A percentile compares a stretch with the other conserved stretches of the same genome.
Conservation (phyloP, 2,329 filamentous ascomycete genomes). For the Nemania abortiva region DNA sequence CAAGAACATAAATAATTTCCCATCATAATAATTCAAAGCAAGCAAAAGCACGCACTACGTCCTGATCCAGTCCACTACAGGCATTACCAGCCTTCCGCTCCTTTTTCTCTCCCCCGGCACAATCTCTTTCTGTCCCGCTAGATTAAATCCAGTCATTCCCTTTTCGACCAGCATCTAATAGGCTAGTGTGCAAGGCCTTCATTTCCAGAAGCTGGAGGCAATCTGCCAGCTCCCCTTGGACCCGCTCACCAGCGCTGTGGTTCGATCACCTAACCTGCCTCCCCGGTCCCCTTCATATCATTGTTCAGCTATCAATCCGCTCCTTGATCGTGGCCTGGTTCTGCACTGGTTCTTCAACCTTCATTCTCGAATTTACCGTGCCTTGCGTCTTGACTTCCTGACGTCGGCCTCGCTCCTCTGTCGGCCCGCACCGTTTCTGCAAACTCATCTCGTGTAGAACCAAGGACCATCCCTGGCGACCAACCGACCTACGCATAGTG, state of each 20-base stretch:
- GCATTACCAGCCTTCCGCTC: slow-evolving; percentile 41
- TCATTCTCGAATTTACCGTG: slow-evolving; percentile 38
- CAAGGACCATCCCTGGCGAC: slow-evolving; percentile 31
- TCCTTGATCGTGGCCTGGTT: slow-evolving; percentile 39
- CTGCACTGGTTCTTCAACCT: slow-evolving; percentile 31
- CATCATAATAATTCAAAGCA: slow-evolving; percentile 30
- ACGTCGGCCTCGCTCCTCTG: slow-evolving; percentile 28
- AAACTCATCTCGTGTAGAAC: slow-evolving; percentile 35
- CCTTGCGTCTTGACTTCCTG: slow-evolving; percentile 28
- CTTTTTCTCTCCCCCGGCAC: slow-evolving; percentile 40
- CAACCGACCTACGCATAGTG: slow-evolving; percentile 15
- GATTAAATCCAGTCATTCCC: slow-evolving; percentile 50
- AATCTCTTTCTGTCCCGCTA: slow-evolving; percentile 42
- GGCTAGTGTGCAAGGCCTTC: slow-evolving; percentile 52
- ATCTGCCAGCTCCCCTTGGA: slow-evolving; percentile 49
- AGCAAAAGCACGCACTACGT: slow-evolving; percentile 20
- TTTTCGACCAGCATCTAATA: slow-evolving; percentile 50
- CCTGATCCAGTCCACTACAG: slow-evolving; percentile 24
- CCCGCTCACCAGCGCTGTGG: slow-evolving; percentile 52
- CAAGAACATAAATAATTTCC: slow-evolving; percentile 40
- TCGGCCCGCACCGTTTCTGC: slow-evolving; percentile 36
- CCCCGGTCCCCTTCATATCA: slow-evolving; percentile 49
- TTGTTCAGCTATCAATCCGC: slow-evolving; percentile 48
- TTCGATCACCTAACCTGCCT: slow-evolving; percentile 45
- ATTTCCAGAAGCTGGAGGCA: slow-evolving; percentile 53